Conservation (phyloP, 2,329 filamentous ascomycete species). For the Hymenoscyphus fructigenus region DNA sequence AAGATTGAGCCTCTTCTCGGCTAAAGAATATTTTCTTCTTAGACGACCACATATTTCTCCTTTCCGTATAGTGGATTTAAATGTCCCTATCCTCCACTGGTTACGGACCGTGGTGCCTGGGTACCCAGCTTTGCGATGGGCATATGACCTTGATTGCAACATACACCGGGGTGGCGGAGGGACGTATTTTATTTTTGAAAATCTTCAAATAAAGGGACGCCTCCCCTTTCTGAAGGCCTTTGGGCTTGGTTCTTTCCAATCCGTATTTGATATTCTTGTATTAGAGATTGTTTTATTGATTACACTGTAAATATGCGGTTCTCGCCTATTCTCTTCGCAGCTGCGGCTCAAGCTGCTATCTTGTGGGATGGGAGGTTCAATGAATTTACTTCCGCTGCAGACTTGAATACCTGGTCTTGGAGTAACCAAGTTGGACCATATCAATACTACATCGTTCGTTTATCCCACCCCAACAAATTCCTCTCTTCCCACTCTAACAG, state of each 20-base stretch:
- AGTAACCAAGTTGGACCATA: constrained; percentile 68
- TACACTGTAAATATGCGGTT: constrained; percentile 26
- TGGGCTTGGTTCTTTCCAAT: not conserved
- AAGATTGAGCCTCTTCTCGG: constrained; percentile 12
- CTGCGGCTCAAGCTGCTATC: constrained; percentile 40
- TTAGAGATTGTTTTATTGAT: not conserved
- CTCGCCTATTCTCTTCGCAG: constrained; percentile 27
- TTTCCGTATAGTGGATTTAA: constrained; percentile 7
- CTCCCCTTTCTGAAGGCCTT: not conserved
- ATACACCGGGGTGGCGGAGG: not conserved
- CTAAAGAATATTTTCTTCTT: constrained; percentile 6
- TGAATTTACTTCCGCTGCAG: constrained; percentile 51
- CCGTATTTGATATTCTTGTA: not conserved
- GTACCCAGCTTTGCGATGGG: not conserved
- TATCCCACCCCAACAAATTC: not conserved
- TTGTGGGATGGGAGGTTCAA: constrained; percentile 69
- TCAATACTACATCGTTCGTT: constrained; percentile 65
- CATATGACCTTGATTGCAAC: constrained; percentile 12
- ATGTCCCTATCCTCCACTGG: not conserved
- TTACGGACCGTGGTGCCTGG: constrained; percentile 12
- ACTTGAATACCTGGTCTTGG: constrained; percentile 64
- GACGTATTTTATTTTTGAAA: constrained; percentile 7
- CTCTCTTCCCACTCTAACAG: not conserved
- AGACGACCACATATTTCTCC: not conserved
- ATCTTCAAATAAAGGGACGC: not conserved